Base-by-base conservation (phyloP, 2,329 filamentous ascomycete species). In the Fusarium sp. region DNA sequence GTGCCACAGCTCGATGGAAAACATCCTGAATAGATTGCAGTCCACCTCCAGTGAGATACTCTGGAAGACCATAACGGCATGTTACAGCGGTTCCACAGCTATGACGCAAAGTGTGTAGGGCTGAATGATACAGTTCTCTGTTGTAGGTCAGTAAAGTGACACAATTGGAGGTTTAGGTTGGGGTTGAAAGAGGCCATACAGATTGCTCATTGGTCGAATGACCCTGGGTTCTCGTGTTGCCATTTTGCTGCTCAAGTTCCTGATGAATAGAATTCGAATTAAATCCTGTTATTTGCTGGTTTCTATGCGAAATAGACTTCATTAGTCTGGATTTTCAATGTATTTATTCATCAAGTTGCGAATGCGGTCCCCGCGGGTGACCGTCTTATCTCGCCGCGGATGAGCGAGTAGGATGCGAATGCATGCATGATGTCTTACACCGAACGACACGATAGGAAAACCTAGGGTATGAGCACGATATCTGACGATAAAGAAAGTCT, bases 191-290 rank as follows among this genome's bases (percentile, higher is more conserved):
- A 30, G 27, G n/a, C 7, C n/a, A 14, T 71, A 71, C 68, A 66
- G 21, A 23, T 72, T 59, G 56, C 68, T 69, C 68, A 71, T 69
- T 62, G 68, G 68, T 47, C 68, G 68, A 48, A 72, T 59, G 20
- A 63, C 34, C 32, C 32, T 66, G 10, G 49, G 51, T 41, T 66
- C 21, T 40, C 7, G 47, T n/a, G 49, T 25, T 50, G 55, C 48
- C 68, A 71, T 71, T 41, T 34, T 21, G 25, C 40, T 14, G 23
- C 9, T 55, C 1, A 42, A 63, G 34, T 34, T 51, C 10, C 27
- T 55, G 45, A 49, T 25, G 25, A 25, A 25, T 25, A 42, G n/a
- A 18, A 34, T 53, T 14, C 16, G 23, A 21, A 7, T 42, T 18
- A 53, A 42, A 28, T 41, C 7, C 14, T 18, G 13, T 42, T 41